Conservation (phyloP, 306 rosid genomes). For the Myrica gale region DNA sequence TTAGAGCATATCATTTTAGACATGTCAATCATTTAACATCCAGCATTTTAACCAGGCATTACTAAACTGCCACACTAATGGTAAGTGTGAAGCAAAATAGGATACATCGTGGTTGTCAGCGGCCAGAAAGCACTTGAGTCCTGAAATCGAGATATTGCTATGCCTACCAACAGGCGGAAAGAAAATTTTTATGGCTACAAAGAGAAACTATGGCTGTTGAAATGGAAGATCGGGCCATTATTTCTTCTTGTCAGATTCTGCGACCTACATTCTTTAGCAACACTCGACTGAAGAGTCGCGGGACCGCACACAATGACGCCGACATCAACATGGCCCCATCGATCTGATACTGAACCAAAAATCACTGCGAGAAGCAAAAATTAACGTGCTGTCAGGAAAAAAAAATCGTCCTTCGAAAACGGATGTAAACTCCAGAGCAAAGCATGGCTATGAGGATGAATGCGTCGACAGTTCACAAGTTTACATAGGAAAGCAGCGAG, state of each 20-base stretch:
- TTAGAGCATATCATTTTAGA: too few relatives aligned
- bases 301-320: conserved; percentile 92
- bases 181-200: conserved; percentile 36
- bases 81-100: neutral
- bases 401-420: neutral
- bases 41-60: neutral
- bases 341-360: conserved; percentile 51
- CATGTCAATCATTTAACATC: too few relatives aligned
- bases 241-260: conserved; percentile 51
- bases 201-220: conserved; percentile 84
- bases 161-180: neutral
- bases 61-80: neutral
- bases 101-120: neutral
- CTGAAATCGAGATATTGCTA: too few relatives aligned
- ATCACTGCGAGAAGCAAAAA: conserved; percentile 50
- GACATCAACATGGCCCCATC: conserved; percentile 66
- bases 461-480: neutral
- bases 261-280: conserved; percentile 75
- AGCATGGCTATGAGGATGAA: neutral
- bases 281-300: conserved; percentile 68
- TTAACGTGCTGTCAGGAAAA: conserved; percentile 3
- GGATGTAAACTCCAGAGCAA: too few relatives aligned
- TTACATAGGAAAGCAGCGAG: neutral
- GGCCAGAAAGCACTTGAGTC: neutral
- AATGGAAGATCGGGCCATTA: conserved; percentile 71